Evolutionary conservation across 1,139 yeast genomes (phyloP).

Genomic region (Diutina neorugosa): DNA sequence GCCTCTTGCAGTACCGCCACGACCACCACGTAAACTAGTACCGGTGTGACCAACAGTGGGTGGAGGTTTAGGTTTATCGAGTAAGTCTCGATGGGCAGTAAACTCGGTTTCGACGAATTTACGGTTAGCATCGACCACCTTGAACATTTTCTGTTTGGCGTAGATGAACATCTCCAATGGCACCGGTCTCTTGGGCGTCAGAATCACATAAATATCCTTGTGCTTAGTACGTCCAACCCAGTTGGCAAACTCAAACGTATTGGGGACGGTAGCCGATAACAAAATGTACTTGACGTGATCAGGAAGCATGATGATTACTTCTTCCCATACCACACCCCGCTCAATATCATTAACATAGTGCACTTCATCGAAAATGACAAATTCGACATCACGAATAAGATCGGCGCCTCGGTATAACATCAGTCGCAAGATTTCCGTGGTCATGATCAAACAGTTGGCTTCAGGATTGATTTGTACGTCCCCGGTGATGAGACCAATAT

Average conservation of each 20-base stretch:
- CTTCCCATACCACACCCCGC: slow-evolving; percentile 99
- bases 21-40: slow-evolving; percentile 24
- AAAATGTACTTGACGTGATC: slow-evolving; percentile 86
- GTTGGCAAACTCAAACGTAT: slow-evolving; percentile 93
- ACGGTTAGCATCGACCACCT: slow-evolving; percentile 96
- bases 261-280: slow-evolving; percentile 93
- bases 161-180: slow-evolving; percentile 70
- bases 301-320: slow-evolving; percentile 90
- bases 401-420: slow-evolving; percentile 97
- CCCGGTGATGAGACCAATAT: slow-evolving; percentile 93
- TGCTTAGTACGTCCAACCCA: slow-evolving; percentile 96
- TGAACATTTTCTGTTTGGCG: slow-evolving; percentile 96
- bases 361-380: slow-evolving; percentile 94
- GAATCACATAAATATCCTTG: slow-evolving; percentile 97
- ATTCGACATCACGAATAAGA: slow-evolving; percentile 89
- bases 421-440: slow-evolving; percentile 88
- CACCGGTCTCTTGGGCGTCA: slow-evolving; percentile 97
- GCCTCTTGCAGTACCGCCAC: slow-evolving; percentile 34
- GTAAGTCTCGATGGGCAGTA: slow-evolving; percentile 88
- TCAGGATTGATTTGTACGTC: slow-evolving; percentile 97
- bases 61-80: neutral
- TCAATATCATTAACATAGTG: slow-evolving; percentile 95
- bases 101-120: slow-evolving; percentile 93
- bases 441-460: slow-evolving; percentile 93
- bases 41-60: slow-evolving; percentile 27